Evolutionary conservation across 2,329 filamentous ascomycete genomes (phyloP), one percentile per base, ranked within the genome.

Genomic region (Arachnopeziza araneosa): DNA sequence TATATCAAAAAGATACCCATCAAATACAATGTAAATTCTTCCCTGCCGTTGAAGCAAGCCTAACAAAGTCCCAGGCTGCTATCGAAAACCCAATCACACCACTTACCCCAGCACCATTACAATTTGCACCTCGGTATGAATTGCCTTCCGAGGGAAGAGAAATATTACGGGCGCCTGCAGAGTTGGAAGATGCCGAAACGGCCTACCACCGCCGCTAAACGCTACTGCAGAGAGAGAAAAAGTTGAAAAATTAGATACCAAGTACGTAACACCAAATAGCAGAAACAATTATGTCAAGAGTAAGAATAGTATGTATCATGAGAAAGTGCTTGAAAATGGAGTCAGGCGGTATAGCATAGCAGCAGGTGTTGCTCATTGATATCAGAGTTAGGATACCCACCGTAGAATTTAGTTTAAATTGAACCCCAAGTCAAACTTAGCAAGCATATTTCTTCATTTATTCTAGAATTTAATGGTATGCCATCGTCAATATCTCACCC

Each of bases 1-100:
- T 74, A 67, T 55, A 58, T 74, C 21, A 73, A 71, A 59, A 74
- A 72, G 60, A 68, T 73, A 52, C 69, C 71, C 0, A 52, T 70
- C 21, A 61, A 56, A 50, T 59, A 59, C 21, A 62, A 36, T 52
- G 63, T 64, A 57, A 57, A 57, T 57, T 26, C 7, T 19, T 54
- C 3, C 17, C 12, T 7, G 12, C 12, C 26, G 2, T 17, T 17
- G 17, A 14, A 17, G 2, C 17, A 44, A 8, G 36, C 17, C 17
- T 26, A 22, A 48, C 2, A 44, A 44, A 8, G 6, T 44, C 24
- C 4, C 36, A 50, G 36, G 26, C 57, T 50, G 52, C 24, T 14
- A 24, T 51, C 22, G 54, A 63, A 36, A 54, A 57, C 19, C 55
- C 57, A 19, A 60, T 56, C 26, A 58, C 59, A 21, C 62, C 62